Evolutionary conservation across 2,329 filamentous ascomycete species (phyloP), one percentile per base, ranked within the genome.

Genomic region (Venturia nashicola): DNA sequence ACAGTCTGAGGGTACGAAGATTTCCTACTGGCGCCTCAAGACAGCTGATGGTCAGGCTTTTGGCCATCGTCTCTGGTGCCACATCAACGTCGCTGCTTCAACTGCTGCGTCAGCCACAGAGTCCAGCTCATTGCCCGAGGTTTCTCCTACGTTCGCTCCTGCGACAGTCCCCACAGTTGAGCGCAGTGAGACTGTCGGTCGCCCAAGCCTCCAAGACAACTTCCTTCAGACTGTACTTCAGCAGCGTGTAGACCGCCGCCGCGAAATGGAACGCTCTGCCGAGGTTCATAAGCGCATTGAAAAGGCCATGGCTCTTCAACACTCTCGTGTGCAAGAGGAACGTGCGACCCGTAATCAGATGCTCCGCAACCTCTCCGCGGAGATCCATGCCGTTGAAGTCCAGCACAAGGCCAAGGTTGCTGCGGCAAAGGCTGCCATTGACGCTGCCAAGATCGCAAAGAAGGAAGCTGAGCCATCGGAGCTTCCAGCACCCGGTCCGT

Each of bases 11-110:
- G 92, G 93, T 64, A 89, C 88, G 74, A 82, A 87, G 65, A 94
- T 96, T 71, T 97, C 94, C 1, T 97, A 97, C 82, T 99, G 94
- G 94, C 91, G 93, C 67, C 79, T 99, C 68, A 95, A 92, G 69
- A 86, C 90, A 65, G 82, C 86, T 8, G 86, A 90, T 65, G 92
- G 92, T 32, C 79, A 83, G 67, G 88, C 90, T 68, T 97, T 97
- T 68, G 94, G 94, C 46, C 90, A 97, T 78, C 89, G 91, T 71
- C 81, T 99, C 59, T 99, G 93, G 93, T 97, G 93, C 72, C 91
- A 97, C 68, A 85, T 99, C 67, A 83, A 85, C 61, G 90, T 97
- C 65, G 68, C 77, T 51, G 65, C 36, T 16, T 18, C 61, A 23
- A n/a, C 62, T 11, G 54, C 12, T 23, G 20, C 62, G 11, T 39